phyloP scores from a whole-genome alignment of 805 yeast species.

The Ogataea henricii region DNA sequence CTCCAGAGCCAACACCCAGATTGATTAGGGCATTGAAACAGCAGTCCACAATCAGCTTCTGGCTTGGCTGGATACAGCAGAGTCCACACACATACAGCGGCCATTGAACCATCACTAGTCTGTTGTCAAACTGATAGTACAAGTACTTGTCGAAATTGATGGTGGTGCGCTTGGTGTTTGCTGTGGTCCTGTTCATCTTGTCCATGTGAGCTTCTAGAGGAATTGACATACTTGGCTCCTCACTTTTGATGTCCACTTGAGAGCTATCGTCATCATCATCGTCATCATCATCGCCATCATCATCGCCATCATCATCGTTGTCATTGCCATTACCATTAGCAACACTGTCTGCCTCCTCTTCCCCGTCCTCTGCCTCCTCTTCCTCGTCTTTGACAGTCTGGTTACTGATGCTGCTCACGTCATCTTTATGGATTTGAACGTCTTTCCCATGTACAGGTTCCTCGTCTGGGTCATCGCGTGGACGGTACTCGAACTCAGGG shows the following conservation, averaged over 20 bases:
- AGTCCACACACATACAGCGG: conserved; percentile 38
- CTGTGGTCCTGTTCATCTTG: conserved; percentile 9
- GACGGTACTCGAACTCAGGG: not conserved
- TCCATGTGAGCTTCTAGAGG: conserved; percentile 13
- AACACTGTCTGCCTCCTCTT: too few relatives aligned
- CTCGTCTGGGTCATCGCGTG: conserved; percentile 1
- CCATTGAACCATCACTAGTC: conserved; percentile 42
- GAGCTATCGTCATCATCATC: not conserved
- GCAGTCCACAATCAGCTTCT: conserved; percentile 37
- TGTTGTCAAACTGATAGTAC: conserved; percentile 36
- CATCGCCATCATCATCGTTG: conserved; percentile 8
- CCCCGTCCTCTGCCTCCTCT: not conserved
- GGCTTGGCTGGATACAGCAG: conserved; percentile 33
- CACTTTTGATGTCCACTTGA: not conserved
- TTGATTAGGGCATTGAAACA: conserved; percentile 37
- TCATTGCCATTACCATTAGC: too few relatives aligned
- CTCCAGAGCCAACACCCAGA: conserved; percentile 40
- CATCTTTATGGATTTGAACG: conserved; percentile 12
- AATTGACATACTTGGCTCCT: conserved; percentile 7
- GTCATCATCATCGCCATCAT: not conserved
- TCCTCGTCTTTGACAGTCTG: not conserved
- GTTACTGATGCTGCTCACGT: conserved; percentile 2
- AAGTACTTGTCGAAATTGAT: conserved; percentile 32
- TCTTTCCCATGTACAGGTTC: not conserved
- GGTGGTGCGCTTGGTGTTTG: conserved; percentile 10